phyloP scores from a whole-genome alignment of 768 basidiomycete species.

The Hortiboletus campestris region DNA sequence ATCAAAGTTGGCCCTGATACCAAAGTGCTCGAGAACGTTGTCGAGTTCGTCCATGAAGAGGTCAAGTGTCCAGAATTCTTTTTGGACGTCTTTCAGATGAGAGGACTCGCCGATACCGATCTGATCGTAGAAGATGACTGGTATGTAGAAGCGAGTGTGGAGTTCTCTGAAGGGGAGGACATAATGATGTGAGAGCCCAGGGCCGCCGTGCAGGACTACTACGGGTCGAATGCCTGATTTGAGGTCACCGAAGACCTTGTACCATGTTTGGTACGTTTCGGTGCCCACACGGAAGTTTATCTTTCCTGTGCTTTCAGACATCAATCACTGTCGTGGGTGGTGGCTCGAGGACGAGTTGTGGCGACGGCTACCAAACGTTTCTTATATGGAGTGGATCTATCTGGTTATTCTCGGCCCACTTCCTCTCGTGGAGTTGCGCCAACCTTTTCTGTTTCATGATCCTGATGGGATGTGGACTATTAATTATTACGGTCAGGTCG shows the following conservation, averaged over 20 bases:
- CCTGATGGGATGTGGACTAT: not conserved
- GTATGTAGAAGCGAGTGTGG: constrained; percentile 27
- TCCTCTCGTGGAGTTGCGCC: not conserved
- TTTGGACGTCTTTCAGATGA: constrained; percentile 29
- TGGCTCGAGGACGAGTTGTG: not conserved
- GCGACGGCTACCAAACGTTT: not conserved
- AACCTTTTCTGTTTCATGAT: not conserved
- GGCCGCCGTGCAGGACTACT: constrained; percentile 48
- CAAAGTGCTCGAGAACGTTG: constrained; percentile 44
- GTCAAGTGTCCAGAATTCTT: constrained; percentile 43
- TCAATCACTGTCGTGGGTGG: not conserved
- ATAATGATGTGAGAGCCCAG: constrained; percentile 39
- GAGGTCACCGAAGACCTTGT: constrained; percentile 43
- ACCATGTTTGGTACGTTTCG: constrained; percentile 42
- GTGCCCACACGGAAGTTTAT: constrained; percentile 17
- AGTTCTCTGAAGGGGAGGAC: constrained; percentile 40
- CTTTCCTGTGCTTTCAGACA: constrained; percentile 24
- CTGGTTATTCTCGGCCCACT: not conserved
- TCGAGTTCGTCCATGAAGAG: constrained; percentile 56
- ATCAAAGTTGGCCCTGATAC: constrained; percentile 40
- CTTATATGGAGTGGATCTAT: no score
- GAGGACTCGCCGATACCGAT: constrained; percentile 47
- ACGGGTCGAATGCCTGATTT: constrained; percentile 33
- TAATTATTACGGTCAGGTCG: no score
- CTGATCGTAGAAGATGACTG: constrained; percentile 53